phyloP scores from a whole-genome alignment of 1,284 basidiomycete genomes.

The Testicularia cyperi region DNA sequence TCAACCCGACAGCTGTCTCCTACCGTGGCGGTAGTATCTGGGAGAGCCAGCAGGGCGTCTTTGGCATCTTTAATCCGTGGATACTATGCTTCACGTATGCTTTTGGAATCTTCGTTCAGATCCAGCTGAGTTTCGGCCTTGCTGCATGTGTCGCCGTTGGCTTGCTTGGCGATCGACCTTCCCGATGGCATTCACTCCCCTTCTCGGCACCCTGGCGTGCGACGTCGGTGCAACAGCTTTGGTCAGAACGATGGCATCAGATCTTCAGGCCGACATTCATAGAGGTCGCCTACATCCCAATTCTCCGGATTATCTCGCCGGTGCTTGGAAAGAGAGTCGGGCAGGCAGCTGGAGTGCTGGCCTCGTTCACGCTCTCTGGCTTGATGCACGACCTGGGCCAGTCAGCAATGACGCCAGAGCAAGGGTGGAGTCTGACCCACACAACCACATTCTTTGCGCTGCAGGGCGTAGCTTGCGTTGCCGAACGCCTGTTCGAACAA shows the following conservation, averaged over 20 bases:
- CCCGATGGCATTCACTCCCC: constrained; percentile 21
- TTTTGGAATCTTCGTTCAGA: constrained; percentile 2
- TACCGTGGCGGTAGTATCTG: constrained; percentile 12
- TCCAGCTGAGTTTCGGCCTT: constrained; percentile 3
- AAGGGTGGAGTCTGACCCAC: neutral
- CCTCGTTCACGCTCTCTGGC: constrained; percentile 21
- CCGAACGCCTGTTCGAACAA: constrained; percentile 10
- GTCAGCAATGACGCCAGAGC: constrained; percentile 3
- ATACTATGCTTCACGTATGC: constrained; percentile 8
- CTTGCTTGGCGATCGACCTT: constrained; percentile 4
- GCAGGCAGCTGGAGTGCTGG: constrained; percentile 7
- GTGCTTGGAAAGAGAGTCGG: constrained; percentile 4
- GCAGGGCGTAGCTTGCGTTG: constrained; percentile 16
- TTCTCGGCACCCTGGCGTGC: constrained; percentile 6
- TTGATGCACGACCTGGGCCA: constrained; percentile 25
- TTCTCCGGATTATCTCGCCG: neutral
- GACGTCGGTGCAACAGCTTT: constrained; percentile 18
- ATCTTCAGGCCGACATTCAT: constrained; percentile 20
- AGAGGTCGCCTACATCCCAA: constrained; percentile 15
- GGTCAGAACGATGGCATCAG: constrained; percentile 34
- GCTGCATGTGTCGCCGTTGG: constrained; percentile 1
- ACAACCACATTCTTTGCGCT: constrained; percentile 13
- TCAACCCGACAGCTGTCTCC: constrained; percentile 7
- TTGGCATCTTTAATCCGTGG: constrained; percentile 15
- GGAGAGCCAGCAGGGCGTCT: constrained; percentile 4